Evolutionary conservation across 345 rosid genomes (phyloP), one percentile per base, ranked within the genome.

Genomic region (Leavenworthia alabamica): DNA sequence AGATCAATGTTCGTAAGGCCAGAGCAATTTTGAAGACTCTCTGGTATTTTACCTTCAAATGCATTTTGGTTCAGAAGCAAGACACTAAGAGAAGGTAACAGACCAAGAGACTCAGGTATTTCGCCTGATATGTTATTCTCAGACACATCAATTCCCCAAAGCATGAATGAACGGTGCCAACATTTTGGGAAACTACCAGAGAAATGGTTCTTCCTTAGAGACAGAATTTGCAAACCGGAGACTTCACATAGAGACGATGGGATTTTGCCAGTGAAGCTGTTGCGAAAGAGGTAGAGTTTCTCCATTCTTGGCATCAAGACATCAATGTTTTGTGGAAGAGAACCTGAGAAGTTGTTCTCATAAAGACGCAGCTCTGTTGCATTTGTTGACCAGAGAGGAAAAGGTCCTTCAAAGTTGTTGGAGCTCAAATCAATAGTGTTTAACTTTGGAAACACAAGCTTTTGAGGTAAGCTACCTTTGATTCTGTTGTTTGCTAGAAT

Each of bases 341-440:
- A 37, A 24, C 88, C 86, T 0, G 84, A 81, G 70, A 83, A 75
- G 28, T 48, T 64, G 64, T 85, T 85, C 58, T 54, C 70, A 8
- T 62, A 54, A 28, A 83, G 81, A 67, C 47, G 67, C 2, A 81
- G 26, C 35, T 67, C 71, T 4, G 77, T 75, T 60, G 74, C 82
- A 67, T 74, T 78, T 50, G 73, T 64, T 33, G 80, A 72, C 86
- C 82, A 81, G 45, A 58, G 60, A 27, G 86, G 91, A 16, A 79
- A 62, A 33, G 79, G 60, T 27, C 88, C 92, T 22, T 78, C 61
- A 46, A 81, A 81, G 47, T 27, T 45, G 69, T 83, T 75, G 41
- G 68, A 68, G 68, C 84, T 78, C 55, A 82, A 56, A 36, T 82
- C 79, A 48, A 79, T 48, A 44, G 4, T 24, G 35, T 43, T 70